A percentile compares a stretch with the other conserved stretches of the same genome.
Conservation (phyloP, 2,329 filamentous ascomycete genomes). For the Aspergillus sclerotialis region DNA sequence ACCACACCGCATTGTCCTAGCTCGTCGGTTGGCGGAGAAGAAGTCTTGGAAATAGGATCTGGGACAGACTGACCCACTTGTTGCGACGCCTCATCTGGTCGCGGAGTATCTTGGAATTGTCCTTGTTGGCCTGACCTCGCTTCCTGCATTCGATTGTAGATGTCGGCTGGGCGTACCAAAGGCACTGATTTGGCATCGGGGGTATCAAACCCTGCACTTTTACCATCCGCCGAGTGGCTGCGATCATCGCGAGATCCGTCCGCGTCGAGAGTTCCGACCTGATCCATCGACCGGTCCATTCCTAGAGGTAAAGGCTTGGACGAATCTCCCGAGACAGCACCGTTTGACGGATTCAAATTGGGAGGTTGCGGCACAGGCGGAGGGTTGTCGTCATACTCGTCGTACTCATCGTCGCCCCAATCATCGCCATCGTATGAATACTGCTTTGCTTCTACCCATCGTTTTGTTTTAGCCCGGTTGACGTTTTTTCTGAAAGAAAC, state of each 20-base stretch:
- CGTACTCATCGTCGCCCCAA: constrained; percentile 66
- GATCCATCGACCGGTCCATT: constrained; percentile 37
- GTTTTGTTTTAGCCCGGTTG: constrained; percentile 81
- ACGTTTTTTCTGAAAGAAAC: constrained; percentile 75
- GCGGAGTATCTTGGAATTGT: constrained; percentile 50
- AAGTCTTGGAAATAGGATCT: constrained; percentile 1
- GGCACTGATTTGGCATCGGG: constrained; percentile 46
- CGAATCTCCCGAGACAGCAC: constrained; percentile 10
- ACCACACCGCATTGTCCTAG: not conserved
- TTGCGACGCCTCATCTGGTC: constrained; percentile 52
- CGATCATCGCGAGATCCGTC: constrained; percentile 15
- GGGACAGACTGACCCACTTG: constrained; percentile 4
- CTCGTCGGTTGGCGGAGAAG: too few relatives aligned
- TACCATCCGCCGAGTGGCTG: constrained; percentile 16
- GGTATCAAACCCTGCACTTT: constrained; percentile 18
- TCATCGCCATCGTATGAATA: constrained; percentile 88
- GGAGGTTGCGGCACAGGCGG: constrained; percentile 16
- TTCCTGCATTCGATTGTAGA: constrained; percentile 66
- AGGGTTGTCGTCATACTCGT: constrained; percentile 57
- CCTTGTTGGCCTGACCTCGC: constrained; percentile 46
- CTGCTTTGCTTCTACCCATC: constrained; percentile 87
- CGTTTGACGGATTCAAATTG: constrained; percentile 20
- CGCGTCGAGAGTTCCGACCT: constrained; percentile 11
- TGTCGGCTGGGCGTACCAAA: constrained; percentile 67
- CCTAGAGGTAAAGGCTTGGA: constrained; percentile 15